Base-by-base conservation (phyloP, 2,329 filamentous ascomycete genomes). In the Trichocomaceae sp. region DNA sequence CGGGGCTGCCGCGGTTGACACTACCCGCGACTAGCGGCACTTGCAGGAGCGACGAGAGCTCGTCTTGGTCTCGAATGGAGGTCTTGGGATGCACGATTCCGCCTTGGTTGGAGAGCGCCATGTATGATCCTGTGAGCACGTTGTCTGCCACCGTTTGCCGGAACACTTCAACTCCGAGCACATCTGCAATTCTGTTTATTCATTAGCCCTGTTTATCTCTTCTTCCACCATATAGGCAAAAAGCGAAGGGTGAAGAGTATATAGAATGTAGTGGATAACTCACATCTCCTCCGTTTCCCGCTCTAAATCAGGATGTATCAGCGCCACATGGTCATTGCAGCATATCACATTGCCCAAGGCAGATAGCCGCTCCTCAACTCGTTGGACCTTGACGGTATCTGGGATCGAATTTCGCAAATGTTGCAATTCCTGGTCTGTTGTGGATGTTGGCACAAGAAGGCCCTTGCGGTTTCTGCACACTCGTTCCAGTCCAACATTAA, bases 61-160 rank as follows among this genome's bases (percentile, higher is more conserved):
- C 93, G 72, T 99, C 93, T 80, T 99, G 93, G 73, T 99, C 93
- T 75, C 96, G 90, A 68, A 97, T 93, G 62, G 83, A 87, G 41
- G 93, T 97, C 80, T 96, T 96, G 64, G 93, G 92, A 72, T 99
- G 93, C 48, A 99, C 93, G 64, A 99, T 87, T 12, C 93, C 93
- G 62, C 93, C 93, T 74, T 92, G 88, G 79, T 99, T 99, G 66
- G 87, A 92, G 59, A 99, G 81, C 54, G 88, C 83, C 91, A 97
- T 97, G 80, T 99, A 99, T 50, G 86, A 90, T 58, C 93, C 93
- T 37, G 95, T 93, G 26, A 99, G 84, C 56, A 99, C 93, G 70
- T 97, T 96, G 75, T 96, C 91, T 66, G 92, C 90, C 58, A 99
- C 87, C 47, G 93, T 97, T 79, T 99, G 93, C 60, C 84, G 68